Evolutionary conservation across 2,329 filamentous ascomycete species (phyloP).

Genomic region (Fusarium sp.): DNA sequence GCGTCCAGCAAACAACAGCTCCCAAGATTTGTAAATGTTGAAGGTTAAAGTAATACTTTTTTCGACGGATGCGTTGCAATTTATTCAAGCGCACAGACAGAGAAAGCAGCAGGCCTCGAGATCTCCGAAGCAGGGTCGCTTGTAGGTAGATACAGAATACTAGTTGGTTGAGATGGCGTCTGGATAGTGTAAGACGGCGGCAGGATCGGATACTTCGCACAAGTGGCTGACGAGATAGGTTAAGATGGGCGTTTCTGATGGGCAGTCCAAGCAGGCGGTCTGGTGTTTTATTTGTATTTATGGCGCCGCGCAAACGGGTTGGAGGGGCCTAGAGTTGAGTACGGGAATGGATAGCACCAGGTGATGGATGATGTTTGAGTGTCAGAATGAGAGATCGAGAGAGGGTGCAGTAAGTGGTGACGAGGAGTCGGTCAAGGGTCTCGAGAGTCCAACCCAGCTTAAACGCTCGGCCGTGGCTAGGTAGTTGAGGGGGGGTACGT

Average conservation of each 20-base stretch:
- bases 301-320: slow-evolving; percentile 30
- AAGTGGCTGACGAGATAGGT: slow-evolving; percentile 24
- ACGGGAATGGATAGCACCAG: slow-evolving; percentile 18
- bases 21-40: neutral
- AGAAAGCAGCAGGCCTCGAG: slow-evolving; percentile 1
- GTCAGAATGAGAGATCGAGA: neutral
- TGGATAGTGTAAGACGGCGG: slow-evolving; percentile 27
- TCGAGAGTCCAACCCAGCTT: slow-evolving; percentile 22
- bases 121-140: no score
- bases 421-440: slow-evolving; percentile 32
- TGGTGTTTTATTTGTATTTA: slow-evolving; percentile 41
- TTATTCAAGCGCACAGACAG: slow-evolving; percentile 27
- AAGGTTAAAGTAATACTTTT: slow-evolving; percentile 3
- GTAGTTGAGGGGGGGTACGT: slow-evolving; percentile 6
- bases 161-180: slow-evolving; percentile 17
- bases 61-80: slow-evolving; percentile 16
- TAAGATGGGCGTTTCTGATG: slow-evolving; percentile 26
- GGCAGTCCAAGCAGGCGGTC: slow-evolving; percentile 37
- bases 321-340: slow-evolving; percentile 34
- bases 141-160: no score
- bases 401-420: slow-evolving; percentile 36
- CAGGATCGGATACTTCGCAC: slow-evolving; percentile 26
- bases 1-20: neutral
- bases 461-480: slow-evolving; percentile 13
- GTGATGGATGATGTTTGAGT: slow-evolving; percentile 26